Base-by-base conservation (phyloP, 495 filamentous ascomycete species). In the Penicillium pulvis region DNA sequence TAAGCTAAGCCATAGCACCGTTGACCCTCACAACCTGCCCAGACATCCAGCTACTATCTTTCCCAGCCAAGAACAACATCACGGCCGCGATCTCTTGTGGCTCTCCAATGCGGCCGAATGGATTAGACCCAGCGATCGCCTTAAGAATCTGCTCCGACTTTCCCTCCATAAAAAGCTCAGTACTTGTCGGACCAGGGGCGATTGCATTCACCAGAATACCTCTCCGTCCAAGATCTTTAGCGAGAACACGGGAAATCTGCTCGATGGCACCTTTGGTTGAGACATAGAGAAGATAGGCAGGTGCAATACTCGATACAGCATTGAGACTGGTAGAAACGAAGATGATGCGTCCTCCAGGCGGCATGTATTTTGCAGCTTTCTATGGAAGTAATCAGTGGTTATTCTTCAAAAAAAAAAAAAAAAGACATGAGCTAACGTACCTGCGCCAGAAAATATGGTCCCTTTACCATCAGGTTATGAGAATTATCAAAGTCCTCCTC, bases 231-330 rank as follows among this genome's bases (percentile, higher is more conserved):
- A 90, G 78, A 47, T 88, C 86, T 67, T 90, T 90, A 45, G 82
- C 76, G 44, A 89, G 67, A 14, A 83, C 75, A 7, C 86, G 79
- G 0, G 81, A 79, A 76, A 91, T 85, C 65, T 90, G 86, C 65
- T 90, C 85, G 46, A 91, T 80, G 6, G 88, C 85, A 50, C 86
- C 88, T 62, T 91, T 91, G 53, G 81, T 83, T 0, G 81, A 71
- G 31, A 72, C 71, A 64, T 91, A 90, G 30, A 87, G 73, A 35
- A 88, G 75, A 60, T 89, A 89, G 3, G 68, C 65, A 2, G 87
- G 83, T n/a, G 75, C 71, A 10, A 90, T 75, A 1, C 60, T 71
- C 0, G 73, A 77, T 7, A 72, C 60, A 6, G 58, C 65, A 53
- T 72, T 79, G 11, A 85, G 71, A 1, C 76, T 76, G 4, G 84